These are phyloP conservation scores for Sphaerobolus stellatus DNA, from an alignment of 1,284 basidiomycete species.

Conservation along the genomic window DNA sequence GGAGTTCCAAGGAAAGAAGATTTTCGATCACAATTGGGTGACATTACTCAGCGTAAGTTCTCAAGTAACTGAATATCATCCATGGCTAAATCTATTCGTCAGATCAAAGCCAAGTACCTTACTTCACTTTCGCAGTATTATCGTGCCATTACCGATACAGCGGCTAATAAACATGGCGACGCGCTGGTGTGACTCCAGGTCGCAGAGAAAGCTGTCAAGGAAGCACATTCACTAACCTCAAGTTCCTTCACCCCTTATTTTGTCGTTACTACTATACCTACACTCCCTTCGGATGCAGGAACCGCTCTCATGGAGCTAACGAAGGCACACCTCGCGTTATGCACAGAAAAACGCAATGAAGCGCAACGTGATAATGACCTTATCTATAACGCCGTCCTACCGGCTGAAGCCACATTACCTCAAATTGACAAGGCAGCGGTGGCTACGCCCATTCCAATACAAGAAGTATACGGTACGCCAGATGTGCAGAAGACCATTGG, in stretches of 20 bases:
- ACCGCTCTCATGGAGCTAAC: constrained; percentile 77
- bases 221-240: constrained; percentile 69
- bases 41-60: constrained; percentile 53
- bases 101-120: constrained; percentile 93
- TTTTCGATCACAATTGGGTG: constrained; percentile 96
- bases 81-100: too few relatives aligned
- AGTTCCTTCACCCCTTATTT: constrained; percentile 68
- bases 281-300: constrained; percentile 86
- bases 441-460: constrained; percentile 83
- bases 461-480: constrained; percentile 88
- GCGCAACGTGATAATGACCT: constrained; percentile 93
- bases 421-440: constrained; percentile 78
- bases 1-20: constrained; percentile 93
- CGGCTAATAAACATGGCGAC: constrained; percentile 82
- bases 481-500: constrained; percentile 97
- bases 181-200: constrained; percentile 80
- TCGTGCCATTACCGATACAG: constrained; percentile 76
- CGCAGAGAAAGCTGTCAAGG: constrained; percentile 83
- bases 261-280: constrained; percentile 71
- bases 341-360: constrained; percentile 73
- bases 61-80: neutral
- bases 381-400: constrained; percentile 95
- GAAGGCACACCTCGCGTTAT: constrained; percentile 79
- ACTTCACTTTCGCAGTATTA: constrained; percentile 86
- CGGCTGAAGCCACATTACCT: constrained; percentile 78